These are phyloP conservation scores for Astrothelium subdiscretum DNA, from an alignment of 495 filamentous ascomycete species.

Conservation along the genomic window DNA sequence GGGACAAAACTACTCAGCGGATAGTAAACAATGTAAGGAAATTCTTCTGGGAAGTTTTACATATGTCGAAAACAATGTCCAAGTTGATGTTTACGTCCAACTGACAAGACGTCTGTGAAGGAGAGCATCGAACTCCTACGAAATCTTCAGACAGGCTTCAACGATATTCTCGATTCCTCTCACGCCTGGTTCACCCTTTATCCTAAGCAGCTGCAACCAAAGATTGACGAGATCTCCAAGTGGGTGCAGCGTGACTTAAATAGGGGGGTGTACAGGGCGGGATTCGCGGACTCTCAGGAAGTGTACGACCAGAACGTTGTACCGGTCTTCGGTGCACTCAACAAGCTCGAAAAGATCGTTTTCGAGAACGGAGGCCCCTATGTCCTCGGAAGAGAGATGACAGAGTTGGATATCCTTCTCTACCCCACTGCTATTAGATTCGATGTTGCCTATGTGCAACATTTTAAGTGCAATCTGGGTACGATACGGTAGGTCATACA, in stretches of 20 bases:
- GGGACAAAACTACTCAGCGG: slow-evolving; percentile 39
- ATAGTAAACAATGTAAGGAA: slow-evolving; percentile 38
- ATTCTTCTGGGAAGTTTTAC: background rate
- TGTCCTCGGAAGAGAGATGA: slow-evolving; percentile 35
- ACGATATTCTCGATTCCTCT: slow-evolving; percentile 26
- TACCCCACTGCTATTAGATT: slow-evolving; percentile 39
- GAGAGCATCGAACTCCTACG: slow-evolving; percentile 43
- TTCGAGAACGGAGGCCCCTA: slow-evolving; percentile 34
- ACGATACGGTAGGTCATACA: slow-evolving; percentile 33
- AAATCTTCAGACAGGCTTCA: slow-evolving; percentile 39
- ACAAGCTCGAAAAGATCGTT: slow-evolving; percentile 39
- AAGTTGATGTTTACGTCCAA: background rate
- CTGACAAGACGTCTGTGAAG: slow-evolving; percentile 3
- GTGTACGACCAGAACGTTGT: slow-evolving; percentile 35
- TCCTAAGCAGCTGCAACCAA: slow-evolving; percentile 27
- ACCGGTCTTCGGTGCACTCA: slow-evolving; percentile 40
- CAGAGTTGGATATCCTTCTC: slow-evolving; percentile 40
- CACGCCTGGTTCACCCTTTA: slow-evolving; percentile 33
- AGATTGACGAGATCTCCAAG: slow-evolving; percentile 34
- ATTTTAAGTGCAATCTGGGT: slow-evolving; percentile 47
- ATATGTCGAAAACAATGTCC: background rate
- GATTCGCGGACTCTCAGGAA: slow-evolving; percentile 39
- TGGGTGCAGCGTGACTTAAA: slow-evolving; percentile 41
- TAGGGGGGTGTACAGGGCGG: slow-evolving; percentile 43
- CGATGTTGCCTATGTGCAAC: slow-evolving; percentile 39